phyloP scores from a whole-genome alignment of 495 filamentous ascomycete genomes.

The Neurospora sp. region DNA sequence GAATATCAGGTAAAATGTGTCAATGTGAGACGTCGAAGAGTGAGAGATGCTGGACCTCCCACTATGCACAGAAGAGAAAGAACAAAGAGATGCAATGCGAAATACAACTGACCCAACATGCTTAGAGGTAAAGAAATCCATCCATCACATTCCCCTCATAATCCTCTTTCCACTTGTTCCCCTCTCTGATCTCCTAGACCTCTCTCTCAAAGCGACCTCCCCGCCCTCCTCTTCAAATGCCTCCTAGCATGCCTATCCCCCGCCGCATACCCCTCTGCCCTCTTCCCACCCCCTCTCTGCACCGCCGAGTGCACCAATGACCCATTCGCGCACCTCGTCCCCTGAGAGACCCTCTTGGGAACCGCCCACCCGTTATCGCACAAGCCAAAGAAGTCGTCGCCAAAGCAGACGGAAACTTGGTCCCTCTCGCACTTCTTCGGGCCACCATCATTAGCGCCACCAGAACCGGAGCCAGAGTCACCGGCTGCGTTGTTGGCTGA shows the following conservation, averaged over 20 bases:
- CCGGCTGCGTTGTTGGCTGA: neutral
- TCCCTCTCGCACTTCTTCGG: neutral
- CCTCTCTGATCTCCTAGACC: no score
- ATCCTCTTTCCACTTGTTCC: no score
- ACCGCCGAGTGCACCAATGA: neutral
- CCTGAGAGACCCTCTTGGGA: conserved; percentile 2
- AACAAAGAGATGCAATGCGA: neutral
- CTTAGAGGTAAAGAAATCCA: neutral
- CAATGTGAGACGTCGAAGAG: neutral
- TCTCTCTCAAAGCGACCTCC: neutral
- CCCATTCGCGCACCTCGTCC: conserved; percentile 10
- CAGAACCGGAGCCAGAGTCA: neutral
- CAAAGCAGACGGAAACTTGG: neutral
- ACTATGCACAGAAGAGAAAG: neutral
- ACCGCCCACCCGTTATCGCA: conserved; percentile 11
- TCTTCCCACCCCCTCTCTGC: neutral
- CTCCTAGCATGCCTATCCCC: neutral
- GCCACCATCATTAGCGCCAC: neutral
- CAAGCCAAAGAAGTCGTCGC: conserved; percentile 6
- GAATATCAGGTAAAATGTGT: neutral
- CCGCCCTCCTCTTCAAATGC: neutral
- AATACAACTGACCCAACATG: neutral
- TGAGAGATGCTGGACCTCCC: neutral
- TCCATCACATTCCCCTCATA: no score
- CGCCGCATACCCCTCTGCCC: neutral